Evolutionary conservation across 225 moss, liverwort and hornwort genomes (phyloP).

Genomic region (Polytrichum formosum): DNA sequence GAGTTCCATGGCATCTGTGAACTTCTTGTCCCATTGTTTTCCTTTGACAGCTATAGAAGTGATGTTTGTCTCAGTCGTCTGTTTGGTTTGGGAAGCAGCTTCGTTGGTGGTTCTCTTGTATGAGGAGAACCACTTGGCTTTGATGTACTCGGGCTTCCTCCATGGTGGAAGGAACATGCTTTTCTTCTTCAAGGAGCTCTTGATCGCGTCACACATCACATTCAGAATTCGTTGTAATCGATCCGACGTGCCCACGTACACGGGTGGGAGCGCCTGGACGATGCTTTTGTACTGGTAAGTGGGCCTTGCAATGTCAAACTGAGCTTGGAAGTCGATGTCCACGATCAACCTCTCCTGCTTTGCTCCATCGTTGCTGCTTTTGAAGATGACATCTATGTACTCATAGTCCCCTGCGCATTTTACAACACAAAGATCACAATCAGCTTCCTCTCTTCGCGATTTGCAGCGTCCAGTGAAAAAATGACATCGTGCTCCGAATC

Average conservation of each 20-base stretch:
- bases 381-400: constrained; percentile 64
- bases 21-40: constrained; percentile 61
- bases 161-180: constrained; percentile 86
- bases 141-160: constrained; percentile 86
- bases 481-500: no score
- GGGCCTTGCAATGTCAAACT: constrained; percentile 88
- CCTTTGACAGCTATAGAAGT: constrained; percentile 53
- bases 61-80: constrained; percentile 16
- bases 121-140: constrained; percentile 82
- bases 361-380: constrained; percentile 12
- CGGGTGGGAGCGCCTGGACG: constrained; percentile 47
- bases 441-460: not conserved
- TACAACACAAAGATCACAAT: not conserved
- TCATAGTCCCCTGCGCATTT: constrained; percentile 63
- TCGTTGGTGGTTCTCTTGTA: constrained; percentile 75
- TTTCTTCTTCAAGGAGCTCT: constrained; percentile 76
- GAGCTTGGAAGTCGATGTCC: constrained; percentile 71
- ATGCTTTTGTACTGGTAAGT: constrained; percentile 52
- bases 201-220: constrained; percentile 72
- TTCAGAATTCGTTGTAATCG: constrained; percentile 71
- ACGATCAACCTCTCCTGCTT: constrained; percentile 49
- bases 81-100: constrained; percentile 25
- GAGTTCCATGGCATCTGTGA: constrained; percentile 63
- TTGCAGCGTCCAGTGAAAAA: no score
- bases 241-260: constrained; percentile 64